Base-by-base conservation (phyloP, 192 early-diverging fungal genomes). In the Coemansia sp. region DNA sequence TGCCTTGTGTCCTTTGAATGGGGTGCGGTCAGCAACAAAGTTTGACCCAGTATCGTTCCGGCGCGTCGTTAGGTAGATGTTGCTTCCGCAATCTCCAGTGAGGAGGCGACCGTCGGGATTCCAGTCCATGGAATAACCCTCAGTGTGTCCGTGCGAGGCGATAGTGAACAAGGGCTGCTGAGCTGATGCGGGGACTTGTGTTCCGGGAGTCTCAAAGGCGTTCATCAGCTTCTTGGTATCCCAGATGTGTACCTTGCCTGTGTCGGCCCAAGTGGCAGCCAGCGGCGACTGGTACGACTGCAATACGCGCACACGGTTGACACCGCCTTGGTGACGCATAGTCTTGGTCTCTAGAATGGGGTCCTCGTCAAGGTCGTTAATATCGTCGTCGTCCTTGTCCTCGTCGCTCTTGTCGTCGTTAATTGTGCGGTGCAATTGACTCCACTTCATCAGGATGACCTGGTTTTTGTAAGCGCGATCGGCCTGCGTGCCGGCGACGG, bases 101-200 rank as follows among this genome's bases (percentile, higher is more conserved):
- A 99, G 85, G 34, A 99, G 84, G 46, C 89, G 90, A 29, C 75
- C 70, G 18, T 90, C 81, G 36, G 86, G 55, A 31, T 93, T 95
- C 97, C 96, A 99, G 84, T 98, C 97, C 89, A 99, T 89, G 10
- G 94, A 95, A 71, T 93, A 99, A 22, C 97, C 97, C 82, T 99
- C 97, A 22, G 74, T 80, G n/a, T 86, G 77, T 60, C 91, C 90
- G 67, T 99, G 97, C 34, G 89, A 87, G 10, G 91, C 88, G 47
- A 99, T 79, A 5, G 91, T 93, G 80, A 90, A 91, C 44, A 97
- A 65, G 0, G 96, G 95, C 68, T 90, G 89, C 57, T 82, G 77
- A 13, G 86, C 82, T 11, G 89, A 87, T 27, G 87, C 67, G 15
- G 90, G 85, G 8, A 90, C 85, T 54, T 86, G 73, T 4, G 88